Conservation (phyloP, 345 rosid genomes). For the Abelmoschus esculentus region DNA sequence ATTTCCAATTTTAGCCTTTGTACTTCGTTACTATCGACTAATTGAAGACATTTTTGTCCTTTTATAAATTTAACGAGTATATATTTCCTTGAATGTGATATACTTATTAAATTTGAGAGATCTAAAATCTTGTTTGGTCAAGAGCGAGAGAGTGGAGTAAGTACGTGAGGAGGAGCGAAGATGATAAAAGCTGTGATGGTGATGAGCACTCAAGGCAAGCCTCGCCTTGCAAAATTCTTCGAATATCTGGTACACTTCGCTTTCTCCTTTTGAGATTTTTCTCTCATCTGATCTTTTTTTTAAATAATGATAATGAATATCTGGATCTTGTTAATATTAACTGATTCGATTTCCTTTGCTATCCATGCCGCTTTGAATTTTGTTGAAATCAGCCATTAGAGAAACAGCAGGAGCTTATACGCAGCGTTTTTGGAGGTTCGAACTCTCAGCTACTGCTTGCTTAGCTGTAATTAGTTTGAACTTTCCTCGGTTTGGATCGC, state of each 20-base stretch:
- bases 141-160: background rate
- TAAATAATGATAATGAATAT: background rate
- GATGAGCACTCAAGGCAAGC: constrained; percentile 86
- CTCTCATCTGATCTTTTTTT: background rate
- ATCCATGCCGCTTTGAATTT: constrained; percentile 10
- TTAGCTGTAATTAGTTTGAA: background rate
- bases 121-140: background rate
- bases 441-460: background rate
- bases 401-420: constrained; percentile 85
- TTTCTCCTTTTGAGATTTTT: background rate
- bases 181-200: constrained; percentile 89
- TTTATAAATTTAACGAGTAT: background rate
- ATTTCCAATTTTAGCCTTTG: background rate
- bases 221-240: constrained; percentile 84
- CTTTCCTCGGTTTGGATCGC: constrained; percentile 2
- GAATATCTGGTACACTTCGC: constrained; percentile 46
- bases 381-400: constrained; percentile 46
- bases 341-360: background rate
- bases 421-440: constrained; percentile 72
- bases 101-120: background rate
- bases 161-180: background rate
- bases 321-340: background rate
- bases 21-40: background rate
- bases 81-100: background rate
- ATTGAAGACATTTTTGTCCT: background rate